Base-by-base conservation (phyloP, 345 rosid species). In the Turritis glabra region DNA sequence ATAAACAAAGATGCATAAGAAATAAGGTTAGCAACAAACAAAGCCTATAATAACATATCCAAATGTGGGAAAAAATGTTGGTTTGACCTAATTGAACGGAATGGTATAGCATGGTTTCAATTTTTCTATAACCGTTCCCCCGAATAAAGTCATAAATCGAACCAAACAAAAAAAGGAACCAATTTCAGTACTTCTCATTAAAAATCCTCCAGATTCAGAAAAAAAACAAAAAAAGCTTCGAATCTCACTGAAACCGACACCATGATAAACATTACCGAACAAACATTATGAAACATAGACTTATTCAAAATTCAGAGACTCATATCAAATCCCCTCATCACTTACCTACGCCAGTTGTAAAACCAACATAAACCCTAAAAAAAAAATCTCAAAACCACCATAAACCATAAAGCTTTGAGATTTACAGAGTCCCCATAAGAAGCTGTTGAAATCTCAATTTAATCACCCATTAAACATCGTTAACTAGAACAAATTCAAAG, bases 341-440 rank as follows among this genome's bases (percentile, higher is more conserved):
- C 30, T 53, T 33, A 35, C 23, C 23, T 9, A 48, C n/a, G n/a
- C 5, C 57, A 12, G 14, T 8, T 14, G 17, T 19, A 19, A 19
- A 48, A 23, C 15, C 35, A 18, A 1, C 72, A 69, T 46, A 69
- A 56, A 69, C 55, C 73, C 74, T 55, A 2, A 55, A 27, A 26
- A 27, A 26, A n/a, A 25, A 2, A 2, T 7, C 26, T 53, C 17
- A 11, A 23, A 67, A 35, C 23, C 60, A 25, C 21, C 21, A 35
- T 21, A 33, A 50, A 19, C 58, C 17, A 30, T 11, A 47, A 48
- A 65, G 30, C 33, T 21, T 15, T 5, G 7, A 48, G 19, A 29
- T 65, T 13, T 30, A 46, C 55, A 64, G 17, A 64, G 27, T 6
- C 13, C 29, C 29, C 10, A 30, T 18, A 29, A 30, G 3, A 22